Base-by-base conservation (phyloP, 495 filamentous ascomycete genomes). In the Neurospora sp. region DNA sequence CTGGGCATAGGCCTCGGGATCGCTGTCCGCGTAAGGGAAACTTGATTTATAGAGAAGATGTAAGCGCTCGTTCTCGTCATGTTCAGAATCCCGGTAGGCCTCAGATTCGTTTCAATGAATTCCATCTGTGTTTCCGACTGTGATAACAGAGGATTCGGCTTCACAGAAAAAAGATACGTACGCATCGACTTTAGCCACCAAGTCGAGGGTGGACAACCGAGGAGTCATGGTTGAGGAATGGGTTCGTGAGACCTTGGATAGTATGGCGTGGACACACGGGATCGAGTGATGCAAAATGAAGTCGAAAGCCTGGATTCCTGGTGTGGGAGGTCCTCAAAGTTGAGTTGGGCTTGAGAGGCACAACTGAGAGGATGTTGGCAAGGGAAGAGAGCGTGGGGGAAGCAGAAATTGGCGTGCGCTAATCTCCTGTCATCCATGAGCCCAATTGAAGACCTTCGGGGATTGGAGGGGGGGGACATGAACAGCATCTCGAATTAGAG, bases 11-110 rank as follows among this genome's bases (percentile, higher is more conserved):
- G 78, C 81, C 70, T 83, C 77, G 45, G 87, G 86, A 71, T 90
- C 83, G 69, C 83, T 84, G 39, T 90, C 84, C 45, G 85, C 83
- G 78, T 93, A 90, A 6, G 92, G 91, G 78, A 93, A 93, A 79
- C 91, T 93, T 75, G 38, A 71, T 36, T 39, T 70, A 6, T 28
- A 28, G 45, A 71, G 28, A 21, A 2, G 4, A n/a, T 77, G 73
- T 76, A 34, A 72, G 76, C 73, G 69, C 59, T 62, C 2, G 24
- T 34, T 34, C 45, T 24, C 2, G 28, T 28, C 54, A 62, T 54
- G 21, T 24, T 2, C 11, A 13, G 11, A 1, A 6, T 54, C 10
- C 10, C 4, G 11, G 21, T 28, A 24, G 5, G 5, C 4, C 45
- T 2, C 1, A 24, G 10, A 54, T 54, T 21, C 9, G 1, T 5